phyloP scores from a whole-genome alignment of 139 green algal species.

The Chloropicon primus region DNA sequence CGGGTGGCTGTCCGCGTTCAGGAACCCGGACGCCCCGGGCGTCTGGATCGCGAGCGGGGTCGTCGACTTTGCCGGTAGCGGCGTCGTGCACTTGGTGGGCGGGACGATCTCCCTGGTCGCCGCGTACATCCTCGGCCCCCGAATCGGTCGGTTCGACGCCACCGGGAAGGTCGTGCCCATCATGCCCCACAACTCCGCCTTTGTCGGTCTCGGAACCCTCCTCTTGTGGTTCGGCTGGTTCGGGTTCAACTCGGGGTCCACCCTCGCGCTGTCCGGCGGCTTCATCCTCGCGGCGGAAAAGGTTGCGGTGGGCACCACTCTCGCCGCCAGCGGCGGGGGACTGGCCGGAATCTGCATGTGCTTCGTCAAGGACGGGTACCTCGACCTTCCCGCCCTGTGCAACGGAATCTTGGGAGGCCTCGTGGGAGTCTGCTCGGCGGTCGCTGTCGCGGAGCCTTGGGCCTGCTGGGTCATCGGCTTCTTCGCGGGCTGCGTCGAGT shows the following conservation, averaged over 20 bases:
- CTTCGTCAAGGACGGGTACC: constrained; percentile 13
- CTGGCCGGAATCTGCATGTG: constrained; percentile 36
- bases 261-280: constrained; percentile 27
- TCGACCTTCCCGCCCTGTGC: background rate
- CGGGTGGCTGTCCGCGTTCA: constrained; percentile 45
- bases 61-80: constrained; percentile 61
- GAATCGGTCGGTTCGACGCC: constrained; percentile 78
- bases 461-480: constrained; percentile 63
- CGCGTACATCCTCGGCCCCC: constrained; percentile 69
- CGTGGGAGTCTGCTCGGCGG: constrained; percentile 45
- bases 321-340: constrained; percentile 32
- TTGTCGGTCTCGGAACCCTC: constrained; percentile 50
- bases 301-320: constrained; percentile 63
- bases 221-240: constrained; percentile 74
- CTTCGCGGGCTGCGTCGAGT: constrained; percentile 30
- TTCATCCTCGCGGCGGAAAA: constrained; percentile 17
- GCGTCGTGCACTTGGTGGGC: constrained; percentile 45
- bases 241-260: constrained; percentile 62
- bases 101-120: constrained; percentile 65
- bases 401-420: constrained; percentile 62
- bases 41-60: constrained; percentile 35
- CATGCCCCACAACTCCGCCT: constrained; percentile 58
- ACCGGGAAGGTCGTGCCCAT: constrained; percentile 41
- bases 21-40: background rate
- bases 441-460: constrained; percentile 55